Base-by-base conservation (phyloP, 1,284 basidiomycete species). In the Ceratobasidium sp. region DNA sequence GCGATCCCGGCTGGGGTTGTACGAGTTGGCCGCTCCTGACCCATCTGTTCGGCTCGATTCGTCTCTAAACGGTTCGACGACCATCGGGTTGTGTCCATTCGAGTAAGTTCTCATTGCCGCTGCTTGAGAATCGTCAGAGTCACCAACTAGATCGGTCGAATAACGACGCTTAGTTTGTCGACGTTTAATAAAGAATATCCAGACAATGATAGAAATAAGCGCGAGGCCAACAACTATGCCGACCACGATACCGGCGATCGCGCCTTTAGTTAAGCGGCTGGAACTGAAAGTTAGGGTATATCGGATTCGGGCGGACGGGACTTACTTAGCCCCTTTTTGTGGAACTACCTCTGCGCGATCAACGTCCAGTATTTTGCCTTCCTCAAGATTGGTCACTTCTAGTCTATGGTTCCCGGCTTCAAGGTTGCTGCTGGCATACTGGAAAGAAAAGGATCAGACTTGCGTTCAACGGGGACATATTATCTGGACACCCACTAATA, bases 271-370 rank as follows among this genome's bases (percentile, higher is more conserved):
- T 13, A 56, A 33, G 21, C 54, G 19, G 25, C 21, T 46, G 8
- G 6, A 47, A 11, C 8, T 47, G 21, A 41, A 41, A 9, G 11
- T 47, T 6, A 19, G 6, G 44, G 27, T 16, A n/a, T 33, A 25
- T 30, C 21, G 25, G 52, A 29, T 16, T 33, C 21, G 9, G 52
- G 25, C 29, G 21, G 54, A 9, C 33, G 11, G 5, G 33, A 36
- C 33, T 11, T 36, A 36, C 33, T 11, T 11, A 36, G 33, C 4
- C 5, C 33, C 33, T 36, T 11, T n/a, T n/a, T n/a, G n/a, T 11
- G 33, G 54, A 33, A 56, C 33, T 11, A 56, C 19, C 13, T 56
- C 54, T 6, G n/a, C 54, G 21, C 39, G 39, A 33, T 56, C 54
- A 19, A 56, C 21, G 36, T 39, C 30, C n/a, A 56, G 19, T 21